Evolutionary conservation across 2,329 filamentous ascomycete genomes (phyloP).

Genomic region (Claviceps sp.): DNA sequence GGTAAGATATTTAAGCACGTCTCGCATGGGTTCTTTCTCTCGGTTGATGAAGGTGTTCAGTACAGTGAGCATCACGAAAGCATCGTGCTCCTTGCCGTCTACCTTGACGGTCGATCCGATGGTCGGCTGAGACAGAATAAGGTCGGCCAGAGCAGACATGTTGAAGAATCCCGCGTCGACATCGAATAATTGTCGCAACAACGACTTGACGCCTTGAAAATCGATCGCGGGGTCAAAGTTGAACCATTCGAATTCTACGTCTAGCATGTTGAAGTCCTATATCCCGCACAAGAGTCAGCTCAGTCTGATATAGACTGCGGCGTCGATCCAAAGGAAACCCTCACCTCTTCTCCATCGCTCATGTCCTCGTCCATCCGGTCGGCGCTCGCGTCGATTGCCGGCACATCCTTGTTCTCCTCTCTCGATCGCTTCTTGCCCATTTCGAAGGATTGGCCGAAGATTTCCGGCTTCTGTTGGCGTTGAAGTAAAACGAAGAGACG

Average conservation of each 20-base stretch:
- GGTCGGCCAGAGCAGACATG: conserved; percentile 70
- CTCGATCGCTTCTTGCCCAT: conserved; percentile 40
- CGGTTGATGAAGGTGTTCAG: conserved; percentile 71
- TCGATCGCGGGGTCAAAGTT: conserved; percentile 82
- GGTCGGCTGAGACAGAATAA: conserved; percentile 74
- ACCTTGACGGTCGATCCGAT: conserved; percentile 94
- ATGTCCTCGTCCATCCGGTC: conserved; percentile 38
- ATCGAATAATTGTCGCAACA: conserved; percentile 86
- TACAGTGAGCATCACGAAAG: conserved; percentile 83
- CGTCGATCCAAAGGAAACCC: not conserved
- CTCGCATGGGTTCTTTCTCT: conserved; percentile 57
- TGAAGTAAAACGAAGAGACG: not conserved
- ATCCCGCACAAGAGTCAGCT: not conserved
- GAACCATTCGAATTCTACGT: conserved; percentile 98
- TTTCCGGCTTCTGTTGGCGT: not conserved
- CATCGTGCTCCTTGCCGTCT: conserved; percentile 85
- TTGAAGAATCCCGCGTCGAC: conserved; percentile 76
- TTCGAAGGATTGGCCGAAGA: conserved; percentile 4
- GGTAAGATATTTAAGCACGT: conserved; percentile 58
- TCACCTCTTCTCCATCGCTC: conserved; percentile 42
- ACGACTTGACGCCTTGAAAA: conserved; percentile 85
- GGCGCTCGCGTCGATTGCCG: conserved; percentile 26
- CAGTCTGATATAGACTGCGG: too few species aligned
- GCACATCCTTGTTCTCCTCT: conserved; percentile 31
- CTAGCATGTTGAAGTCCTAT: conserved; percentile 79